Conservation (phyloP, 495 filamentous ascomycete species). For the Aspergillus heteromorphus region DNA sequence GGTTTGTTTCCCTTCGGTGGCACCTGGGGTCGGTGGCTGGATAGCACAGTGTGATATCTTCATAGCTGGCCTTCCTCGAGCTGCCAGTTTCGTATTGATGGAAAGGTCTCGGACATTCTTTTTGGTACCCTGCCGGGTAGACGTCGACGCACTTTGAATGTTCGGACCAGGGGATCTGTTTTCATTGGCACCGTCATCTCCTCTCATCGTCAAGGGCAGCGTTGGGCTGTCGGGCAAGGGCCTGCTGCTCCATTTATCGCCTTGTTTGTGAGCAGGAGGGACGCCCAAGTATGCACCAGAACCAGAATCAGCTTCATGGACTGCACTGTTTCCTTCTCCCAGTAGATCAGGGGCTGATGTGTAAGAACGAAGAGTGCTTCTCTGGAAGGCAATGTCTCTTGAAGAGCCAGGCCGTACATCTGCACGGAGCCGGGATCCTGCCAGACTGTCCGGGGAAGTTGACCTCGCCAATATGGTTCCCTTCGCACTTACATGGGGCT, state of each 20-base stretch:
- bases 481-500: conserved; percentile 4
- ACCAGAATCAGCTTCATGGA: conserved; percentile 9
- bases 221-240: conserved; percentile 42
- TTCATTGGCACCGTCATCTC: conserved; percentile 7
- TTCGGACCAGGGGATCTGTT: conserved; percentile 1
- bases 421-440: background rate
- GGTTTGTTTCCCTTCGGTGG: conserved; percentile 20
- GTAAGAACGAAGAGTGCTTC: conserved; percentile 19
- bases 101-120: conserved; percentile 42
- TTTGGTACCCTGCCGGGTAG: conserved; percentile 18
- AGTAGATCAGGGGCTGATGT: conserved; percentile 31
- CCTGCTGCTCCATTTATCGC: conserved; percentile 31
- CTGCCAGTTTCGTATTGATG: conserved; percentile 38
- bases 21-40: conserved; percentile 38
- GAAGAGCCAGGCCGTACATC: conserved; percentile 7
- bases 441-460: conserved; percentile 8
- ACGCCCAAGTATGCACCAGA: conserved; percentile 26
- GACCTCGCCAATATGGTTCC: conserved; percentile 3
- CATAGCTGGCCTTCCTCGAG: conserved; percentile 17
- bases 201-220: conserved; percentile 20
- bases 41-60: conserved; percentile 39
- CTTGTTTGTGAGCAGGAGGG: conserved; percentile 35
- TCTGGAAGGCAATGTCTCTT: background rate
- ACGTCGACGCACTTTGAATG: background rate
- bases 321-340: conserved; percentile 13